These are phyloP conservation scores for Syzygium aqueum DNA, from an alignment of 345 rosid genomes.

Conservation along the genomic window DNA sequence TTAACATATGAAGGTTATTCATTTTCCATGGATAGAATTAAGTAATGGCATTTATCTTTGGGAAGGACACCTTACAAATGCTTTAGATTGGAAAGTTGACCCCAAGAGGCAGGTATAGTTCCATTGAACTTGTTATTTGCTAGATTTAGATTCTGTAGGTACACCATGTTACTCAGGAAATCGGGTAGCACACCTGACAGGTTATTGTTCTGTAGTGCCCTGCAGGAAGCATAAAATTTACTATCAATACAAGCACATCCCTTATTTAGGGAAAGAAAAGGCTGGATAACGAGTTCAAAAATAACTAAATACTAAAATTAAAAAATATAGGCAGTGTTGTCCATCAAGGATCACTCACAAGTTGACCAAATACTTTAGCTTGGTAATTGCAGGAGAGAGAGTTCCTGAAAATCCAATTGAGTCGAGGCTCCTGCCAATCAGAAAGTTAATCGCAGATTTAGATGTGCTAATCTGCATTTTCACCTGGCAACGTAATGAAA, in stretches of 20 bases:
- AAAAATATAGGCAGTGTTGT: neutral
- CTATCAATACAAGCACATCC: neutral
- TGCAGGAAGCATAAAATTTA: conserved; percentile 24
- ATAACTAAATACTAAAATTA: neutral
- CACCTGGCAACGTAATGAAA: neutral
- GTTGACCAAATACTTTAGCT: conserved; percentile 58
- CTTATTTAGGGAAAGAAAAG: neutral
- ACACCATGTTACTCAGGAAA: conserved; percentile 50
- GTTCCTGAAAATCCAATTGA: conserved; percentile 81
- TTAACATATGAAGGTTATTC: neutral
- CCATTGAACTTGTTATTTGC: conserved; percentile 73
- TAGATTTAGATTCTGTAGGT: conserved; percentile 56
- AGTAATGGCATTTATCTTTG: neutral
- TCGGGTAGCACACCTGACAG: conserved; percentile 69
- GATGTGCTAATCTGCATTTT: neutral
- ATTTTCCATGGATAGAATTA: neutral
- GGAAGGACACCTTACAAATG: conserved; percentile 38
- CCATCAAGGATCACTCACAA: conserved; percentile 41
- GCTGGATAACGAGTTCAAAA: neutral
- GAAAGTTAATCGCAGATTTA: neutral
- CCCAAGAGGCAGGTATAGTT: conserved; percentile 64
- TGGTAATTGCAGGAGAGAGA: conserved; percentile 58
- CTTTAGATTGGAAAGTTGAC: conserved; percentile 54
- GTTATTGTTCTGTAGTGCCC: conserved; percentile 77
- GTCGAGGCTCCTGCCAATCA: conserved; percentile 45